phyloP scores from a whole-genome alignment of 352 stramenopile species.

The Phytophthora pini region DNA sequence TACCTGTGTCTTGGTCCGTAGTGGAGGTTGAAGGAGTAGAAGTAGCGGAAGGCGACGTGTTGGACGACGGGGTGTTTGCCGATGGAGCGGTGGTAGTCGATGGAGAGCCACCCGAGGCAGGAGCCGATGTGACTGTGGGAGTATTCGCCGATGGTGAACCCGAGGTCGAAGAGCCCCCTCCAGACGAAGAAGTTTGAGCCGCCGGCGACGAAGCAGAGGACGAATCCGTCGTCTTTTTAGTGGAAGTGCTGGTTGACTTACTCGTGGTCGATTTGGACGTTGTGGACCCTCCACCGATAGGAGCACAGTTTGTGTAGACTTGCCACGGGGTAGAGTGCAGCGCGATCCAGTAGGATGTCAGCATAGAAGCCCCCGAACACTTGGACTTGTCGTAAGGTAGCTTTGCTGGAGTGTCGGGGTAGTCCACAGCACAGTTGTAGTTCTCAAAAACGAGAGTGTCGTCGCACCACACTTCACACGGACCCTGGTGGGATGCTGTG shows the following conservation, averaged over 20 bases:
- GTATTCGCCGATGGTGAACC: background rate
- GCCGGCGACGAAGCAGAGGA: background rate
- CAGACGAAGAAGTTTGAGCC: background rate
- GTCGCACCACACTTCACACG: conserved; percentile 65
- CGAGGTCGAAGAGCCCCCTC: background rate
- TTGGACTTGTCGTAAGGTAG: conserved; percentile 55
- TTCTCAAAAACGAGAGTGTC: conserved; percentile 51
- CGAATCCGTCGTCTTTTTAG: background rate
- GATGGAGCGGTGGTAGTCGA: background rate
- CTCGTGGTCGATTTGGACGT: background rate
- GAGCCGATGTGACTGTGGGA: background rate
- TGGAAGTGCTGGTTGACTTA: background rate
- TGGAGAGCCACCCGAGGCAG: background rate
- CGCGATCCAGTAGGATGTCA: conserved; percentile 49
- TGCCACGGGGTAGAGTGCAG: conserved; percentile 48
- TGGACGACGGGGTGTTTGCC: background rate
- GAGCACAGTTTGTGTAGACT: conserved; percentile 44
- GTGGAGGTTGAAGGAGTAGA: background rate
- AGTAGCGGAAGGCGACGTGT: background rate
- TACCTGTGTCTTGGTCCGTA: background rate
- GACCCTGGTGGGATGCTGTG: conserved; percentile 48
- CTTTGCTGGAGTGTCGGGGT: conserved; percentile 31
- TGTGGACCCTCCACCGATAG: background rate
- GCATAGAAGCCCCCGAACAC: conserved; percentile 45
- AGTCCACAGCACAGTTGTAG: conserved; percentile 56